Conservation (phyloP, 1,284 basidiomycete species). For the Singerocomus inundabilis region DNA sequence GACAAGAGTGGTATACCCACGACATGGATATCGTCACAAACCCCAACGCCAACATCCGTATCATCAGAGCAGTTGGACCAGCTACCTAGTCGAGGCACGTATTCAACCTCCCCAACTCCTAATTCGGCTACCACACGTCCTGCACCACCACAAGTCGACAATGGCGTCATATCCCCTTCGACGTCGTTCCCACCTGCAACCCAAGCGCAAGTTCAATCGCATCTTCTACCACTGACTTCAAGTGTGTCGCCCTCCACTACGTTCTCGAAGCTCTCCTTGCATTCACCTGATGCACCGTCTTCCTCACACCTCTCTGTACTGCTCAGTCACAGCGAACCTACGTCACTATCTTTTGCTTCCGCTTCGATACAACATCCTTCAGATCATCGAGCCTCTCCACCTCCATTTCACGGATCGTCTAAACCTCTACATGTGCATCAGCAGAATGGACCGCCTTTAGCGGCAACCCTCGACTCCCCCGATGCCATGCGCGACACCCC, state of each 20-base stretch:
- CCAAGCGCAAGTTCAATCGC: conserved; percentile 3
- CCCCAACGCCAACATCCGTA: neutral
- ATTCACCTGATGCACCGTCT: conserved; percentile 29
- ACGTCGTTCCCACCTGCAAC: neutral
- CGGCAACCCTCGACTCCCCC: conserved; percentile 8
- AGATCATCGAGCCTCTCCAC: conserved; percentile 10
- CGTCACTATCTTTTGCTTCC: neutral
- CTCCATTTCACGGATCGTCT: conserved; percentile 22
- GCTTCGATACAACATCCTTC: neutral
- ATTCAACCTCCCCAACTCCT: neutral
- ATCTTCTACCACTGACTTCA: conserved; percentile 4
- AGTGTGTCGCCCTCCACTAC: conserved; percentile 36
- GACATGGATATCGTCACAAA: conserved; percentile 13
- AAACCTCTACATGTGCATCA: conserved; percentile 31
- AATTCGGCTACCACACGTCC: neutral
- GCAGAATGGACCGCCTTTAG: conserved; percentile 20
- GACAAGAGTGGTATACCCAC: conserved; percentile 14
- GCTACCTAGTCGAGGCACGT: conserved; percentile 1
- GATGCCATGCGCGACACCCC: conserved; percentile 26
- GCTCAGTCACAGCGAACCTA: conserved; percentile 7
- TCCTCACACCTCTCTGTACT: conserved; percentile 9
- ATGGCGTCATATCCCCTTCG: conserved; percentile 5
- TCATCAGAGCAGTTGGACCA: conserved; percentile 9
- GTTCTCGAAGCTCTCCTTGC: conserved; percentile 40
- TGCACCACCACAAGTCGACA: neutral